These are phyloP conservation scores for Cyberlindnera lachancei DNA, from an alignment of 805 yeast species.

Conservation along the genomic window DNA sequence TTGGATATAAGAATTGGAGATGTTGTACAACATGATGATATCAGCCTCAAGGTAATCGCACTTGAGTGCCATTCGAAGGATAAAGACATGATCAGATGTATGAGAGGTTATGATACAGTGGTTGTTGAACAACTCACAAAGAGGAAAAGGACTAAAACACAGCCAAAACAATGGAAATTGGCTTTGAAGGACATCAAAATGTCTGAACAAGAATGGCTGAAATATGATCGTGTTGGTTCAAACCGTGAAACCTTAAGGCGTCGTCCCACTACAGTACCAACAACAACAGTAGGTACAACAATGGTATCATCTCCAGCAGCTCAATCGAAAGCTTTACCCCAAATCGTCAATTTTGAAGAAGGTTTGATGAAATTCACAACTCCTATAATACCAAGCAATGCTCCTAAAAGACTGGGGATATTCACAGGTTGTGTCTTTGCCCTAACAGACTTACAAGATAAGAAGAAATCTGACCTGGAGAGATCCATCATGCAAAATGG, in stretches of 20 bases:
- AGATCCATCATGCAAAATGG: constrained; percentile 35
- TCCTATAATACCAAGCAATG: neutral
- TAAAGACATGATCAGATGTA: constrained; percentile 35
- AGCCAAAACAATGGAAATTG: constrained; percentile 13
- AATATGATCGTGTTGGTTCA: constrained; percentile 24
- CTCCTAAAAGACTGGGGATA: constrained; percentile 1
- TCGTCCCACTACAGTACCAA: constrained; percentile 3
- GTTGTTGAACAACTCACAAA: constrained; percentile 25
- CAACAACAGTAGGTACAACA: too few relatives aligned
- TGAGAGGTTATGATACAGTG: constrained; percentile 54
- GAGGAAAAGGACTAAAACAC: constrained; percentile 9
- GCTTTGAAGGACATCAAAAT: constrained; percentile 26
- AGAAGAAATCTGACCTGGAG: constrained; percentile 23
- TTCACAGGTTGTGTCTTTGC: constrained; percentile 30
- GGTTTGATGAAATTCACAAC: constrained; percentile 2
- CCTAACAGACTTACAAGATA: constrained; percentile 29
- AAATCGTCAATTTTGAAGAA: too few relatives aligned
- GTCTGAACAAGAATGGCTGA: constrained; percentile 28
- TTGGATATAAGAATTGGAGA: constrained; percentile 57
- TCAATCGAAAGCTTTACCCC: too few relatives aligned
- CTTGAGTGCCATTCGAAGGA: constrained; percentile 24
- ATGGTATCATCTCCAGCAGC: too few relatives aligned
- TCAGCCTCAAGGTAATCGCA: constrained; percentile 39
- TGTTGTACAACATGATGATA: constrained; percentile 29
- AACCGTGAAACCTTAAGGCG: constrained; percentile 11